These are phyloP conservation scores for Mycothermus thermophilus DNA, from an alignment of 495 filamentous ascomycete genomes.

Conservation along the genomic window DNA sequence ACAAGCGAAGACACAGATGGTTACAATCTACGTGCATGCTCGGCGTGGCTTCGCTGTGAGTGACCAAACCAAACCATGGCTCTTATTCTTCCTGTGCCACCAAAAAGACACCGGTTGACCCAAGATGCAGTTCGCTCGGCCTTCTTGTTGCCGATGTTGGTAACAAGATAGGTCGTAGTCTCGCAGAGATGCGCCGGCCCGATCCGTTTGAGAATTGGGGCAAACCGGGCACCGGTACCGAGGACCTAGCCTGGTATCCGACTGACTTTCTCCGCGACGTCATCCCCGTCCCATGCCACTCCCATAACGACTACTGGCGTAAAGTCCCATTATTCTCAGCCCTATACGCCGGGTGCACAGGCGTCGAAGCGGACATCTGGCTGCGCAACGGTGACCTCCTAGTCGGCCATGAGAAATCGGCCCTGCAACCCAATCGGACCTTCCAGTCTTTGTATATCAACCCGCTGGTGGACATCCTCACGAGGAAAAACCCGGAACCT, in stretches of 20 bases:
- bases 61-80: too few relatives aligned
- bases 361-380: conserved; percentile 87
- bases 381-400: conserved; percentile 52
- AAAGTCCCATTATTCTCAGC: conserved; percentile 54
- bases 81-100: too few relatives aligned
- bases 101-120: too few relatives aligned
- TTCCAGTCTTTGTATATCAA: conserved; percentile 51
- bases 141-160: too few relatives aligned
- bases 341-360: conserved; percentile 49
- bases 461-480: conserved; percentile 45
- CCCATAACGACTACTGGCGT: conserved; percentile 90
- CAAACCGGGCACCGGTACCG: conserved; percentile 32
- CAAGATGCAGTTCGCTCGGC: too few relatives aligned
- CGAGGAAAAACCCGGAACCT: conserved; percentile 37
- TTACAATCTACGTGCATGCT: too few relatives aligned
- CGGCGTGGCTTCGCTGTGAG: too few relatives aligned
- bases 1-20: not conserved
- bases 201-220: conserved; percentile 45
- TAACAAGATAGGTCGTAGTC: too few relatives aligned
- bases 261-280: conserved; percentile 65
- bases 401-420: conserved; percentile 43
- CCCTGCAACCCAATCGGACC: conserved; percentile 41
- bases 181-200: too few relatives aligned
- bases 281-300: conserved; percentile 54
- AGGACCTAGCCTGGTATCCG: conserved; percentile 47